These are phyloP conservation scores for Hypoxylon fragiforme DNA, from an alignment of 495 filamentous ascomycete species.

Conservation along the genomic window DNA sequence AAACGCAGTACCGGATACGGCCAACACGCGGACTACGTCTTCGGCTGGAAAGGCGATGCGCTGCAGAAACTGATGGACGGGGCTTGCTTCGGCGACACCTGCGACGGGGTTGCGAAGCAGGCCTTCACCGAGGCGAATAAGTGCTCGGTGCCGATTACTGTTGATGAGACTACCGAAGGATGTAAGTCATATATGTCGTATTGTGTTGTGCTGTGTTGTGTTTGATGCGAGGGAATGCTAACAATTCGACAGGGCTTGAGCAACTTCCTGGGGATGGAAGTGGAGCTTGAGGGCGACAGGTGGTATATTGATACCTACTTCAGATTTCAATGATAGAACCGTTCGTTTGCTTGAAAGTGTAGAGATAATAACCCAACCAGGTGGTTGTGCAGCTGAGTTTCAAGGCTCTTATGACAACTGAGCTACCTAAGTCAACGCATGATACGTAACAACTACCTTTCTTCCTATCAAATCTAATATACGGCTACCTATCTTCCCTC, in stretches of 20 bases:
- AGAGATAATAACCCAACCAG: no score
- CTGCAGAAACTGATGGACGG: slow-evolving; percentile 50
- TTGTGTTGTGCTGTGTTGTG: neutral
- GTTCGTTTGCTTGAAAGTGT: no score
- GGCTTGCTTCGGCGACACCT: slow-evolving; percentile 44
- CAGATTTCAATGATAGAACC: no score
- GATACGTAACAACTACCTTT: no score
- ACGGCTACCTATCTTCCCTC: no score
- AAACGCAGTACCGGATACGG: slow-evolving; percentile 45
- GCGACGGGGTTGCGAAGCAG: slow-evolving; percentile 42
- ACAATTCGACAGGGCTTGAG: slow-evolving; percentile 17
- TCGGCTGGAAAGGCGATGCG: slow-evolving; percentile 48
- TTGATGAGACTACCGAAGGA: slow-evolving; percentile 45
- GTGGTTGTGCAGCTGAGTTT: no score
- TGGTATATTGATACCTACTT: neutral
- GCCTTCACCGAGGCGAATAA: slow-evolving; percentile 40
- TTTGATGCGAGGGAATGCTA: neutral
- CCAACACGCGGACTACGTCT: slow-evolving; percentile 53
- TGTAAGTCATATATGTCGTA: slow-evolving; percentile 33
- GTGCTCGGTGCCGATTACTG: slow-evolving; percentile 43
- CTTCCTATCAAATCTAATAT: no score
- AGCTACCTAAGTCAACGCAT: no score
- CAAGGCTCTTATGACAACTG: no score
- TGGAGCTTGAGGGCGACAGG: slow-evolving; percentile 11
- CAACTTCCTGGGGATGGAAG: slow-evolving; percentile 29